Evolutionary conservation across 306 rosid species (phyloP), one percentile per base, ranked within the genome.

Genomic region (Acacia confusa): DNA sequence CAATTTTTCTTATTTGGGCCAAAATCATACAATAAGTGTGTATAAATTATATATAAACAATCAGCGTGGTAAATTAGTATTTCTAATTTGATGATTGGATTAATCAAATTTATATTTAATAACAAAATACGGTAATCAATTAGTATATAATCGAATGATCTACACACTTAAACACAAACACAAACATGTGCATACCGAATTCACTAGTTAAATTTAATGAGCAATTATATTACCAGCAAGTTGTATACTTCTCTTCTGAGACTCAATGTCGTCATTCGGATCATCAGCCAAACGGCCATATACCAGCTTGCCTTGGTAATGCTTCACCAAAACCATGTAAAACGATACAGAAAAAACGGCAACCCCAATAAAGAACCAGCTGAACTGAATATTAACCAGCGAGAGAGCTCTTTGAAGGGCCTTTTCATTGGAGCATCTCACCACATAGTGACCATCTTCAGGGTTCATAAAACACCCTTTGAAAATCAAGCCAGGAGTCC

Each of bases 361-460:
- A 9, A 86, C 38, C 1, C 57, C 80, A 17, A 89, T 85, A 40
- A 95, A 43, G 68, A 55, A 86, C 97, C 97, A 95, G 57, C 97
- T 95, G 82, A 93, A 95, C 9, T 79, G 85, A 52, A 95, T 84
- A 69, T 85, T 90, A 16, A 95, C 86, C 1, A 95, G 61, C 24
- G 61, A 53, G 81, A 0, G 97, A 80, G 99, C 95, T 2, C 99
- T 85, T n/a, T 88, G 88, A 57, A 86, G 94, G 0, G 95, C 50
- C 50, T 78, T 81, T 1, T 88, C 68, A 11, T 77, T 81, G 0
- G 50, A 47, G 76, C 99, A 95, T 24, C 89, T 84, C 4, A 86
- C 97, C 38, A 90, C 95, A 16, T 36, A 0, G 47, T 87, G 97
- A 3, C 94, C 99, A 12, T 87, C 89, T 34, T 90, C 94, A 0